Evolutionary conservation across 345 rosid species (phyloP), one percentile per base, ranked within the genome.

Genomic region (Ricinus communis): DNA sequence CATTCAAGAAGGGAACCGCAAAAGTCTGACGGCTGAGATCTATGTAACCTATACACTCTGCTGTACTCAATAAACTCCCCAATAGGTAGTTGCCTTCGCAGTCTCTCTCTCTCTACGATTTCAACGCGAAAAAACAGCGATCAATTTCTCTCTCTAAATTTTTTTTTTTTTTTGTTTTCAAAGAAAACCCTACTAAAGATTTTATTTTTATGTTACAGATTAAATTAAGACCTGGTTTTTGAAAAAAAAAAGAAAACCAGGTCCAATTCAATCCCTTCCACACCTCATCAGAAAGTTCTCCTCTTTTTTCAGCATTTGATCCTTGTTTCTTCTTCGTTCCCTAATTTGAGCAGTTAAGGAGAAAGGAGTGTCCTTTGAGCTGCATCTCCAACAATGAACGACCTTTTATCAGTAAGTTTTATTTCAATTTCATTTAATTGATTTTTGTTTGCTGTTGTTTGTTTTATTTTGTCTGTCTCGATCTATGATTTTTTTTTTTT

Each of bases 321-420:
- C n/a, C n/a, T n/a, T n/a, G n/a, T n/a, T n/a, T n/a, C n/a, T n/a
- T n/a, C n/a, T n/a, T n/a, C n/a, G n/a, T n/a, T n/a, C n/a, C n/a
- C n/a, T n/a, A n/a, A 38, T 24, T n/a, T 40, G 50, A 24, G 52
- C 53, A 45, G 31, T n/a, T n/a, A 54, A 28, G 38, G 6, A 33
- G 38, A 33, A 54, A 55, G 25, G 53, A 77, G 79, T 70, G 58
- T 68, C 78, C 57, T 58, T 77, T 78, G 55, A 70, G 60, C 64
- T 78, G 50, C 41, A 70, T 74, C 80, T 79, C 69, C 80, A 16
- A 81, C 80, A 69, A 89, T 91, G 97, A 91, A 89, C 82, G 91
- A 91, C 85, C 97, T 91, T 80, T 74, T 91, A 67, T 74, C 87
- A 88, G 97, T 89, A 85, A 79, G 59, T 71, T 51, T 25, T n/a